Evolutionary conservation across 2,329 filamentous ascomycete genomes (phyloP), one percentile per base, ranked within the genome.

Genomic region (Trichophyton benhamiae): DNA sequence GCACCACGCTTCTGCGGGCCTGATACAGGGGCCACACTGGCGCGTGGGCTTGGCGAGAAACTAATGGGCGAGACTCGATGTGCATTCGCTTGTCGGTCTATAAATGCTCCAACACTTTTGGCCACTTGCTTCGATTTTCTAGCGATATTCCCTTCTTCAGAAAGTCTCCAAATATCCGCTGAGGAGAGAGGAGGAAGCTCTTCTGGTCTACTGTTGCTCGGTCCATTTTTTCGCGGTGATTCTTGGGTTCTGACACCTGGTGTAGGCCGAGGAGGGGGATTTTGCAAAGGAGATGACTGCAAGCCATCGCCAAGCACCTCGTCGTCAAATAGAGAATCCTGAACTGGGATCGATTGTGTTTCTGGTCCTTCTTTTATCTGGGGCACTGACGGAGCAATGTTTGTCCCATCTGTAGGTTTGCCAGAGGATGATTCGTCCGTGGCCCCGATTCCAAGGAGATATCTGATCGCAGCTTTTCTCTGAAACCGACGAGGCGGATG

Each of bases 51-150:
- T 22, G 58, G 61, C 13, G 22, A 55, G n/a, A 44, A 61, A 13
- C n/a, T 44, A 48, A 75, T 73, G 0, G 73, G 72, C 2, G 72
- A 75, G 4, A 76, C 67, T 30, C 70, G 68, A 2, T 62, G 61
- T 13, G 74, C 72, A 49, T 68, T 67, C 3, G 58, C 61, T 61
- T 76, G 74, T 1, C 69, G 72, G 61, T 75, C 72, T 25, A 76
- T 71, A 57, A 75, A 73, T 6, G 69, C 65, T 20, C 11, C 44
- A 44, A 33, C 36, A n/a, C 17, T 20, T 11, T 20, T 49, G 9
- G 13, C 13, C 11, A 13, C 20, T 15, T 33, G 17, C 5, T 17
- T 59, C 4, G 20, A 13, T 22, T 20, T 36, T 48, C n/a, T 6
- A n/a, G n/a, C 27, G 11, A 4, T 46, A 2, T 49, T 41, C 3